These are phyloP conservation scores for Fusarium xyrophilum DNA, from an alignment of 2,329 filamentous ascomycete genomes.

Conservation along the genomic window DNA sequence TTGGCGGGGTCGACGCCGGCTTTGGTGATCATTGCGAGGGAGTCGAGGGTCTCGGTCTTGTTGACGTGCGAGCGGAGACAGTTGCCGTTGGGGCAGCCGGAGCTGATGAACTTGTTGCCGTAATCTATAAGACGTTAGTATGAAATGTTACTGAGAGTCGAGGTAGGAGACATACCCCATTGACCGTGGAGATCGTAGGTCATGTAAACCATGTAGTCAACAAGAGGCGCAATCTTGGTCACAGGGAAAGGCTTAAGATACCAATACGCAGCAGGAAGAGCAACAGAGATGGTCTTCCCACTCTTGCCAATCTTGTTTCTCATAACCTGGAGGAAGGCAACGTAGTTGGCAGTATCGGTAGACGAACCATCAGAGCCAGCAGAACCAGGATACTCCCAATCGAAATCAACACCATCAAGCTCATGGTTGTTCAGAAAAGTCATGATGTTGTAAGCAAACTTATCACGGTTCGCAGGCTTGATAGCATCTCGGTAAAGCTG, in stretches of 20 bases:
- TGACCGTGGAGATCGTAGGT: slow-evolving; percentile 49
- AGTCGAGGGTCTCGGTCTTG: slow-evolving; percentile 47
- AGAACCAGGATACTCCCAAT: slow-evolving; percentile 56
- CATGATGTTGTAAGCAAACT: slow-evolving; percentile 47
- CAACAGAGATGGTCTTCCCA: slow-evolving; percentile 47
- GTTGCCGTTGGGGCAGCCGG: slow-evolving; percentile 41
- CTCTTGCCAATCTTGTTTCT: slow-evolving; percentile 40
- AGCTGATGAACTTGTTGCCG: slow-evolving; percentile 36
- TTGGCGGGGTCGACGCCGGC: slow-evolving; percentile 46
- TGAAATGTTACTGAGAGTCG: too few relatives aligned
- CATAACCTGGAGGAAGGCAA: slow-evolving; percentile 45
- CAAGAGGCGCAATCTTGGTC: slow-evolving; percentile 39
- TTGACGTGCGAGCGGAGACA: slow-evolving; percentile 51
- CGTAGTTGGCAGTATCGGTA: slow-evolving; percentile 47
- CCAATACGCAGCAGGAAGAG: slow-evolving; percentile 50
- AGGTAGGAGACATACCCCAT: too few relatives aligned
- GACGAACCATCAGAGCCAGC: slow-evolving; percentile 35
- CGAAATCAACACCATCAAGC: slow-evolving; percentile 54
- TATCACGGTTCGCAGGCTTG: slow-evolving; percentile 47
- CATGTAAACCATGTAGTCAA: slow-evolving; percentile 50
- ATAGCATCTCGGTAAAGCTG: slow-evolving; percentile 43
- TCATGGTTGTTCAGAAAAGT: slow-evolving; percentile 50
- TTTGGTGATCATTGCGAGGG: slow-evolving; percentile 49
- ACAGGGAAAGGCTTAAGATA: slow-evolving; percentile 50
- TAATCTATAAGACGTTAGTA: slow-evolving; percentile 31